Conservation (phyloP, 495 filamentous ascomycete genomes). For the Podospora sp. region DNA sequence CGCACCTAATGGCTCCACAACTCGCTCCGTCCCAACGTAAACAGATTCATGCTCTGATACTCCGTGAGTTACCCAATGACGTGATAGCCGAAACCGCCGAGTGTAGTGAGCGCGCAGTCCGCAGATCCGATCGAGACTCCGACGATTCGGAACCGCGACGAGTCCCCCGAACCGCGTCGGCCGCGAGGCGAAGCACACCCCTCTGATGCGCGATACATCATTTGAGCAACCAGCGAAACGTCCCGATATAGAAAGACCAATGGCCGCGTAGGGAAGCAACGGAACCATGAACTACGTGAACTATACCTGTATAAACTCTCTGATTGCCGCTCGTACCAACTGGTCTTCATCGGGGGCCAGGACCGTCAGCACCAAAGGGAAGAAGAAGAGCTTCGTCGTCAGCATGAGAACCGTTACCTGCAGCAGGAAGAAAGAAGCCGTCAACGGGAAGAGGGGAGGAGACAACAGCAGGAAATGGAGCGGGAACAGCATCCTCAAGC, state of each 20-base stretch:
- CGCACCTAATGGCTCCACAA: conserved; percentile 5
- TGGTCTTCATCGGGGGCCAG: conserved; percentile 42
- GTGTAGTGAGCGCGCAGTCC: conserved; percentile 7
- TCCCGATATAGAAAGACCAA: no score
- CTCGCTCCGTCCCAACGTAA: neutral
- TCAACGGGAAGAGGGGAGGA: no score
- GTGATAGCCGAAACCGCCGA: conserved; percentile 5
- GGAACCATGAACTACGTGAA: conserved; percentile 40
- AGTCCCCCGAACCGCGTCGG: conserved; percentile 8
- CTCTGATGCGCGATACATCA: conserved; percentile 2
- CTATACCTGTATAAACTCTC: conserved; percentile 40
- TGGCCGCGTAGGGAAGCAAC: no score
- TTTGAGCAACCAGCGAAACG: conserved; percentile 13
- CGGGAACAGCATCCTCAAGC: no score
- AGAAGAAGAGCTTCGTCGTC: no score
- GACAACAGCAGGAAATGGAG: no score
- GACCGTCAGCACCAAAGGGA: no score
- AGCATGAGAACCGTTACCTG: no score
- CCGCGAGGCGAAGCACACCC: conserved; percentile 2
- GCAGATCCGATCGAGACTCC: conserved; percentile 12
- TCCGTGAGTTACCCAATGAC: conserved; percentile 8
- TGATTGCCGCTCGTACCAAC: conserved; percentile 35
- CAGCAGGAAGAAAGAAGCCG: no score
- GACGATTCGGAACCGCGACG: conserved; percentile 9
- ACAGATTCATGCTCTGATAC: neutral